Percentiles rank a stretch among this genome's conserved stretches.
These are phyloP conservation scores for Xylaria hypoxylon DNA, from an alignment of 2,329 filamentous ascomycete species.

Conservation along the genomic window DNA sequence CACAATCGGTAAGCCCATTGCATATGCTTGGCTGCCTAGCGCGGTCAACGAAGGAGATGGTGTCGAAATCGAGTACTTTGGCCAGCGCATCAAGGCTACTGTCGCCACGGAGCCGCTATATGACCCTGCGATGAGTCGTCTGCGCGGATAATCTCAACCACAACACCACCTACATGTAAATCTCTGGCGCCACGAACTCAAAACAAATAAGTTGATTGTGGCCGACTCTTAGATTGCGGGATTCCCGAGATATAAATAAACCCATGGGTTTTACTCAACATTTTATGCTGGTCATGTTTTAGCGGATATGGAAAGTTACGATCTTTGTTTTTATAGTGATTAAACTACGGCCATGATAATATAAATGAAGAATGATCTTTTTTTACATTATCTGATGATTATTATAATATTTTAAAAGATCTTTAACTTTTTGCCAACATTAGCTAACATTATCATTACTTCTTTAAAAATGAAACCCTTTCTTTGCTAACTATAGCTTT, in stretches of 20 bases:
- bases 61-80: constrained; percentile 40
- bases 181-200: no score
- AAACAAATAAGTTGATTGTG: background rate
- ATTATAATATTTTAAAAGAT: background rate
- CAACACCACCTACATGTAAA: background rate
- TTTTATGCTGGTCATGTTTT: background rate
- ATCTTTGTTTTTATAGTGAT: background rate
- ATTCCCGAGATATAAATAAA: background rate
- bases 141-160: constrained; percentile 21
- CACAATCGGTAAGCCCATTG: constrained; percentile 35
- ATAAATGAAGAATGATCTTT: background rate
- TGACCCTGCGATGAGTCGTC: constrained; percentile 34
- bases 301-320: background rate
- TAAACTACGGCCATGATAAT: background rate
- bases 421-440: no score
- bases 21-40: constrained; percentile 35
- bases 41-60: constrained; percentile 27
- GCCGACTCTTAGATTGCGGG: background rate
- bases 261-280: background rate
- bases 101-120: constrained; percentile 35
- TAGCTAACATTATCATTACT: no score
- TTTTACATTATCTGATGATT: background rate
- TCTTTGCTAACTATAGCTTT: no score
- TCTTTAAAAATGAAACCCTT: no score
- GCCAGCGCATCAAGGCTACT: constrained; percentile 32